These are phyloP conservation scores for Venturia pyrina DNA, from an alignment of 2,329 filamentous ascomycete genomes.

Conservation along the genomic window DNA sequence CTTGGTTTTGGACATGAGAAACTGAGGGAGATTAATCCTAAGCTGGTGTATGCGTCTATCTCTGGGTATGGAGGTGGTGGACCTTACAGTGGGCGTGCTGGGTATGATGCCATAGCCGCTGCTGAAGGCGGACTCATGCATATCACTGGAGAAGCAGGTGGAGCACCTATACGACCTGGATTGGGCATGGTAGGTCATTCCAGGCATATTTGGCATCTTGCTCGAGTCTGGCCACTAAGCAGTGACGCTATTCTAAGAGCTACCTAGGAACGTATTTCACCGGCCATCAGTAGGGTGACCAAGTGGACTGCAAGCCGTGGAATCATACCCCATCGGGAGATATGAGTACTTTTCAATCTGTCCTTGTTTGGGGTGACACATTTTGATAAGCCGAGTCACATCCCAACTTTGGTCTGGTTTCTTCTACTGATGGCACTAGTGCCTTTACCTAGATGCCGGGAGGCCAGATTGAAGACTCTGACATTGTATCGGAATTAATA, in stretches of 20 bases:
- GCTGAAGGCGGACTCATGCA: constrained; percentile 36
- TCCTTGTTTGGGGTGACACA: not conserved
- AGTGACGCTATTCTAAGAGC: not conserved
- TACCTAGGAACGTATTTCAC: not conserved
- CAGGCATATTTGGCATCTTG: not conserved
- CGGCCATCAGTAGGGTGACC: not conserved
- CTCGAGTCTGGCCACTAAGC: not conserved
- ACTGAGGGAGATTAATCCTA: constrained; percentile 27
- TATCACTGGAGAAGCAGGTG: constrained; percentile 32
- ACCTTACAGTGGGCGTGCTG: constrained; percentile 32
- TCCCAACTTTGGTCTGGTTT: too few species aligned
- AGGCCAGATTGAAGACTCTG: not conserved
- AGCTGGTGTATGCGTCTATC: constrained; percentile 34
- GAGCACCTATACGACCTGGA: constrained; percentile 32
- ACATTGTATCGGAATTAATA: not conserved
- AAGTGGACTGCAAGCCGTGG: not conserved
- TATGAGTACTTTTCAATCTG: not conserved
- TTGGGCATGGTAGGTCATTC: constrained; percentile 23
- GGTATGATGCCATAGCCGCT: constrained; percentile 37
- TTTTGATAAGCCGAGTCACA: not conserved
- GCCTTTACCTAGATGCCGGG: not conserved
- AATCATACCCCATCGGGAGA: not conserved
- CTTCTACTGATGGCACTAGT: not conserved
- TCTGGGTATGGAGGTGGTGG: constrained; percentile 34
- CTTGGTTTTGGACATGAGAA: constrained; percentile 32